Evolutionary conservation across 805 yeast genomes (phyloP), one percentile per base, ranked within the genome.

Genomic region (Saturnispora galanensis): DNA sequence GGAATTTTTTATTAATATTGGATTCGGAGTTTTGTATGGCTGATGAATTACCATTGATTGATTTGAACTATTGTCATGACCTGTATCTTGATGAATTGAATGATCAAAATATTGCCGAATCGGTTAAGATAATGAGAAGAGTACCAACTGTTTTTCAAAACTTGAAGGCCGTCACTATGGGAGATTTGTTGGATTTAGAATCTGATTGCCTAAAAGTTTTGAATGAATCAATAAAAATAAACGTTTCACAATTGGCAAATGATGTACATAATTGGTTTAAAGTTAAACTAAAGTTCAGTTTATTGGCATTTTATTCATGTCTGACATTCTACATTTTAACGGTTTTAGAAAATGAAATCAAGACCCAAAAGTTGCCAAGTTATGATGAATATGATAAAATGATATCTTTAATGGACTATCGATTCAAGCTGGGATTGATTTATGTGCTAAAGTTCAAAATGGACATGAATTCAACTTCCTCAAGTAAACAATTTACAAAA

Each of bases 1-100:
- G 57, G 57, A 51, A 52, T 37, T 38, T 49, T 41, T 29, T 53
- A 8, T 26, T 47, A 10, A 13, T 21, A 6, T 17, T 37, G 8
- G 57, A 54, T 45, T 42, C 50, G 1, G 26, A 18, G 7, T 52
- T 42, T 38, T 48, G 41, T 5, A 26, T 42, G 13, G 12, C 21
- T 15, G 48, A 45, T 8, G 15, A 35, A 2, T 49, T 47, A 13
- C 45, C 52, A 28, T 10, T 50, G 13, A 47, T 53, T 26, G 45
- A 53, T 41, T 39, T 48, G 16, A 44, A 47, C 18, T 52, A 26
- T 37, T 47, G 48, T 30, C 47, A 46, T 34, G 49, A 43, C 3
- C 34, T 38, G 6, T 47, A 49, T 40, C 10, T 6, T 11, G 31
- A 39, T 9, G 17, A 18, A 11, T 37, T 42, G 31, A 30, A 31